These are phyloP conservation scores for Fusarium neocosmosporiellum DNA, from an alignment of 2,329 filamentous ascomycete genomes.

Conservation along the genomic window DNA sequence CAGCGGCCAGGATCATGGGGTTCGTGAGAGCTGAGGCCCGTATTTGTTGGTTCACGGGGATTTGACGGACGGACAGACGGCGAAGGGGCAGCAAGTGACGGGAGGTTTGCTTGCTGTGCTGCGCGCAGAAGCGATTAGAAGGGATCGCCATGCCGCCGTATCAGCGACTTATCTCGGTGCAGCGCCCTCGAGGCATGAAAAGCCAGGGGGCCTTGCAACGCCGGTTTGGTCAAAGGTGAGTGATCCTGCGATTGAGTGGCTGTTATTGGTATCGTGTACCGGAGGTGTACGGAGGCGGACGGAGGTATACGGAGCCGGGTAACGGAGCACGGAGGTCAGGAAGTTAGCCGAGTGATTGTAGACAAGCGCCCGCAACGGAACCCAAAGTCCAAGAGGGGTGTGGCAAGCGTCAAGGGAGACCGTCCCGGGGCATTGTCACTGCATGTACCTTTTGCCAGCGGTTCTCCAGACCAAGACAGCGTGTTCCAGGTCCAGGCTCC, in stretches of 20 bases:
- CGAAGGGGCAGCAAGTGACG: background rate
- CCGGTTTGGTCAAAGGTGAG: constrained; percentile 17
- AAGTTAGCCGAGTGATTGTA: constrained; percentile 42
- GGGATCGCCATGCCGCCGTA: constrained; percentile 15
- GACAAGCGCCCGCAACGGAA: constrained; percentile 39
- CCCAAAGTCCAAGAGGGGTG: constrained; percentile 11
- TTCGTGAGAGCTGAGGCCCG: constrained; percentile 9
- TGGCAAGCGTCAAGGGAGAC: constrained; percentile 9
- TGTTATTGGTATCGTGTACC: constrained; percentile 22
- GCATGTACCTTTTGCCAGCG: constrained; percentile 4
- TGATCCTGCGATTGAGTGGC: background rate
- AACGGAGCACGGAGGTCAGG: constrained; percentile 38
- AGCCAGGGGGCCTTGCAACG: constrained; percentile 1
- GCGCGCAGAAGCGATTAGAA: constrained; percentile 10
- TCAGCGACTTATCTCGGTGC: constrained; percentile 9
- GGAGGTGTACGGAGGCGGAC: constrained; percentile 30
- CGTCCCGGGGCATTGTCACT: constrained; percentile 1
- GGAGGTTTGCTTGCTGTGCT: constrained; percentile 4
- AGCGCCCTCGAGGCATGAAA: constrained; percentile 2
- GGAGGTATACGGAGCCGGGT: constrained; percentile 30
- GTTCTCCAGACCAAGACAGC: constrained; percentile 8
- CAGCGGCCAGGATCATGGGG: constrained; percentile 15
- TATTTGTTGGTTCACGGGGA: constrained; percentile 22
- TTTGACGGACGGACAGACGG: constrained; percentile 12
- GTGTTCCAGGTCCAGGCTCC: constrained; percentile 15